These are phyloP conservation scores for Medicago ruthenica DNA, from an alignment of 306 rosid genomes.

Conservation along the genomic window DNA sequence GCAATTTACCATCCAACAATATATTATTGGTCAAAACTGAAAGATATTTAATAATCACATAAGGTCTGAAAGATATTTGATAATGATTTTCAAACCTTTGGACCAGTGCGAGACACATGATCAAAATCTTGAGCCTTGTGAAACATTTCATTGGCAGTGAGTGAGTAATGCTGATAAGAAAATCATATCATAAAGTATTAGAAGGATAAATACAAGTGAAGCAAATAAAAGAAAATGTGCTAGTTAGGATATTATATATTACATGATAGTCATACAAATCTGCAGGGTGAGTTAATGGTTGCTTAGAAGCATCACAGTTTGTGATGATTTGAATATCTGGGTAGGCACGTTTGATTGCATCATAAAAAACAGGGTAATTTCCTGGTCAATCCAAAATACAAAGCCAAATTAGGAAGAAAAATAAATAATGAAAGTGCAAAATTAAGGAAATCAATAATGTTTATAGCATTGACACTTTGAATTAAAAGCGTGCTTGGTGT, in stretches of 20 bases:
- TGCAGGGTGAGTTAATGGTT: slow-evolving; percentile 67
- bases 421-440: no score
- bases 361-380: slow-evolving; percentile 65
- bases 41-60: no score
- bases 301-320: slow-evolving; percentile 74
- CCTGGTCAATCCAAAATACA: slow-evolving; percentile 48
- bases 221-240: slow-evolving; percentile 31
- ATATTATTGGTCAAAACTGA: no score
- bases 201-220: not conserved
- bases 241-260: slow-evolving; percentile 52
- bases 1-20: no score
- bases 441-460: not conserved
- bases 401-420: no score
- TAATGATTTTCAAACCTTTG: slow-evolving; percentile 21
- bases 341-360: slow-evolving; percentile 61
- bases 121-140: slow-evolving; percentile 59
- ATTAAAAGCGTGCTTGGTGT: no score
- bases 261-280: slow-evolving; percentile 85
- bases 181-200: slow-evolving; percentile 21
- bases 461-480: no score
- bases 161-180: slow-evolving; percentile 52
- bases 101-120: slow-evolving; percentile 57
- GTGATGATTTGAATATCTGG: slow-evolving; percentile 79
- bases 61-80: no score
- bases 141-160: slow-evolving; percentile 46